Evolutionary conservation across 2,329 filamentous ascomycete species (phyloP).

Genomic region (Alternaria sp.): DNA sequence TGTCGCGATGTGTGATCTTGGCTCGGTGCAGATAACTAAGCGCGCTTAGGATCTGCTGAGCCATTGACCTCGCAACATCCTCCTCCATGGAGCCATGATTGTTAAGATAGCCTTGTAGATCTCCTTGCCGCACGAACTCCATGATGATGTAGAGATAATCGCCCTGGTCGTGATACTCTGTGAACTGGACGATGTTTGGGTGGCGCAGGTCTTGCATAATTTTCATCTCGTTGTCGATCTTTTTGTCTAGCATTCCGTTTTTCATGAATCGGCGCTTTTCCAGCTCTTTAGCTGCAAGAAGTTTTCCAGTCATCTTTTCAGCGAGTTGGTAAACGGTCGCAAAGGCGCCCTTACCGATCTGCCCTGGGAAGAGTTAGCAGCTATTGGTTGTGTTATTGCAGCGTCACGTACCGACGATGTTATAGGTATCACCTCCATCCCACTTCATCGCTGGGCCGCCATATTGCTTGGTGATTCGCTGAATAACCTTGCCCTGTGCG

Average conservation of each 20-base stretch:
- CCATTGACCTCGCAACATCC: constrained; percentile 70
- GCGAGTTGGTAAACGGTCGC: constrained; percentile 92
- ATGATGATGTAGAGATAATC: constrained; percentile 93
- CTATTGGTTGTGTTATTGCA: background rate
- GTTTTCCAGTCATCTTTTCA: constrained; percentile 78
- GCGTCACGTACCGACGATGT: constrained; percentile 62
- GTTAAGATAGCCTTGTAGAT: constrained; percentile 76
- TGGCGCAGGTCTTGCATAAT: constrained; percentile 90
- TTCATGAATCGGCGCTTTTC: constrained; percentile 94
- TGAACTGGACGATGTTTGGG: constrained; percentile 88
- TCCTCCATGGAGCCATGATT: constrained; percentile 70
- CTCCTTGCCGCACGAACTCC: constrained; percentile 85
- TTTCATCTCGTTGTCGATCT: constrained; percentile 94
- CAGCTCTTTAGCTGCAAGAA: constrained; percentile 92
- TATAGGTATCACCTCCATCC: constrained; percentile 85
- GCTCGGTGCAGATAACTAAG: constrained; percentile 84
- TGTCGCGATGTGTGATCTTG: constrained; percentile 96
- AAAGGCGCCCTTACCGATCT: constrained; percentile 92
- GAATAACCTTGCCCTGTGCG: constrained; percentile 27
- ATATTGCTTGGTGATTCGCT: constrained; percentile 36
- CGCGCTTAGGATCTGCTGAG: constrained; percentile 78
- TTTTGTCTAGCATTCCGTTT: constrained; percentile 85
- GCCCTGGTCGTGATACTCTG: constrained; percentile 84
- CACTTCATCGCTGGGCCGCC: constrained; percentile 69
- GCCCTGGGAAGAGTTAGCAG: constrained; percentile 50